Percentiles rank a stretch among this genome's conserved stretches.
These are phyloP conservation scores for Mycena chlorophos DNA, from an alignment of 768 basidiomycete species.

Conservation along the genomic window DNA sequence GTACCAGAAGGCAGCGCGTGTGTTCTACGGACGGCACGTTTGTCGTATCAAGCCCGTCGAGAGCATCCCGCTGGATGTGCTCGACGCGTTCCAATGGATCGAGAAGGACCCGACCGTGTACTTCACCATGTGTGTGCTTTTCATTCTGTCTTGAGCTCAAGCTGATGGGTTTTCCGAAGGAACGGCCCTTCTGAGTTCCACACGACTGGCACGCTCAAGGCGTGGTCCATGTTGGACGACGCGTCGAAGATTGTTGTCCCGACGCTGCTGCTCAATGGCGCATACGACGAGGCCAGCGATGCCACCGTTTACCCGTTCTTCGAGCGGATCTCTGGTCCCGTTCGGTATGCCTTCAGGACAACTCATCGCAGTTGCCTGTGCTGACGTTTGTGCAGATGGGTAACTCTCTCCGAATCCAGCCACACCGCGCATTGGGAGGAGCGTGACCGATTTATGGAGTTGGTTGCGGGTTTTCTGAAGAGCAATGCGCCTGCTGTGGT, in stretches of 20 bases:
- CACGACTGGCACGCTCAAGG: slow-evolving; percentile 38
- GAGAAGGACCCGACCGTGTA: slow-evolving; percentile 5
- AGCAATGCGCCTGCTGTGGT: too few species aligned
- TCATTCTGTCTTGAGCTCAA: background rate
- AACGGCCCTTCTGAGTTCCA: slow-evolving; percentile 34
- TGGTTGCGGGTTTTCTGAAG: slow-evolving; percentile 29
- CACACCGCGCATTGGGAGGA: slow-evolving; percentile 39
- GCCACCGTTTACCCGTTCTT: slow-evolving; percentile 33
- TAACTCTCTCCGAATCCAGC: slow-evolving; percentile 36
- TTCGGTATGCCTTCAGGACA: background rate
- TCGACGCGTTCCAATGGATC: slow-evolving; percentile 8
- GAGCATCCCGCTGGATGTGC: slow-evolving; percentile 44
- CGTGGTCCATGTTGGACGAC: slow-evolving; percentile 48
- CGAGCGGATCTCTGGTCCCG: slow-evolving; percentile 23
- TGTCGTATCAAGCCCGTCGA: slow-evolving; percentile 48
- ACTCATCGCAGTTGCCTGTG: background rate
- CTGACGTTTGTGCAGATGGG: slow-evolving; percentile 28
- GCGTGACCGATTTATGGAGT: slow-evolving; percentile 32
- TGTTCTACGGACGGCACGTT: slow-evolving; percentile 44
- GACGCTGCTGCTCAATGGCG: slow-evolving; percentile 38
- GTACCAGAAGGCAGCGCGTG: slow-evolving; percentile 42
- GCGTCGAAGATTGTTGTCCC: slow-evolving; percentile 31
- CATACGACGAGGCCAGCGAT: slow-evolving; percentile 37
- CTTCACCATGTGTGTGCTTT: background rate
- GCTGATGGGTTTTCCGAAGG: slow-evolving; percentile 18